phyloP scores from a whole-genome alignment of 768 basidiomycete species.

The Trametopsis cervina region DNA sequence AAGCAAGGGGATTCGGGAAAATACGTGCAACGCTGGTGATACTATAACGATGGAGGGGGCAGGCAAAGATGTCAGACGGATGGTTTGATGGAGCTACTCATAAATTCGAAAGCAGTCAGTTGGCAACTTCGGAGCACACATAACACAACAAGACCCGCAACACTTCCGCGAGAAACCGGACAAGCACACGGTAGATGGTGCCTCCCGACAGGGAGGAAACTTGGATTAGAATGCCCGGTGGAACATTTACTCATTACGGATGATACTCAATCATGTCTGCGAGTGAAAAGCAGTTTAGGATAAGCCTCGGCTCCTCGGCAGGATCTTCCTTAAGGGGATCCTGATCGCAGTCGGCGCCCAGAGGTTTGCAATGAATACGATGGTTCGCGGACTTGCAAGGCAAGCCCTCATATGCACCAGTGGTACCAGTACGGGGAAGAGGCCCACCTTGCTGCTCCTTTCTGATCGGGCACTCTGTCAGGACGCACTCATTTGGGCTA shows the following conservation, averaged over 20 bases:
- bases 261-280: not conserved
- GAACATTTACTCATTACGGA: slow-evolving; percentile 9
- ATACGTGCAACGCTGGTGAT: not conserved
- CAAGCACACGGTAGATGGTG: slow-evolving; percentile 22
- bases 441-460: too few relatives aligned
- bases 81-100: slow-evolving; percentile 6
- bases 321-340: slow-evolving; percentile 9
- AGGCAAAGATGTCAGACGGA: not conserved
- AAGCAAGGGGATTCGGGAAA: too few relatives aligned
- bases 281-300: slow-evolving; percentile 9
- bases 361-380: not conserved
- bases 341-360: slow-evolving; percentile 8
- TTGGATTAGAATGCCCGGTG: slow-evolving; percentile 12
- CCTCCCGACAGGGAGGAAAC: slow-evolving; percentile 41
- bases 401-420: too few relatives aligned
- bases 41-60: not conserved
- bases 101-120: slow-evolving; percentile 7
- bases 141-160: slow-evolving; percentile 10
- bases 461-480: not conserved
- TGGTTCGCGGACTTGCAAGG: too few relatives aligned
- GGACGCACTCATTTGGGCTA: not conserved
- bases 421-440: too few relatives aligned
- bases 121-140: slow-evolving; percentile 11
- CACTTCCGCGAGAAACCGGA: slow-evolving; percentile 9
- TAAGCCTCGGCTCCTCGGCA: slow-evolving; percentile 14